Base-by-base conservation (phyloP, 148 eudicot genomes). In the Simmondsia chinensis region DNA sequence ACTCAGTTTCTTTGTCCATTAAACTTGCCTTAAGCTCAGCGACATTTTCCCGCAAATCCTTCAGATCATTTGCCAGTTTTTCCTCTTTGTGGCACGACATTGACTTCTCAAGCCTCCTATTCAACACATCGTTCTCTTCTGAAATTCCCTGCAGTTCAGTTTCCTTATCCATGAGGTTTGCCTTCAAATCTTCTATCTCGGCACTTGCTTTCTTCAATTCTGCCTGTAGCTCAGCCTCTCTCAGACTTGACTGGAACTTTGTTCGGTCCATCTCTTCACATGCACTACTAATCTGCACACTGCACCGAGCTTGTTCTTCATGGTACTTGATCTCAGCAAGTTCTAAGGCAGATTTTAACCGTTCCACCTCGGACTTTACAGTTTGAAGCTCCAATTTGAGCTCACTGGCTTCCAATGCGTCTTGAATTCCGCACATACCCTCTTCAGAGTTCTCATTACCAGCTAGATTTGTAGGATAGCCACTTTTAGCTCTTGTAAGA, bases 91-190 rank as follows among this genome's bases (percentile, higher is more conserved):
- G 61, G 26, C 52, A 26, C 1, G 69, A 31, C 4, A 37, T 15
- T 20, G 56, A 46, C 18, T 52, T 65, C 50, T 67, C 72, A 7
- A 80, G 79, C 59, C 59, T 73, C 44, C 32, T 28, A 42, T 37
- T 59, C 37, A 87, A 57, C 36, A 30, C 43, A 14, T 83, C 86
- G 20, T 80, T 87, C 61, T 83, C 96, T 34, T 79, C 89, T 4
- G 75, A 55, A 20, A 88, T 68, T 10, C 75, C 66, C 55, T 77
- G 94, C 56, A 88, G 39, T 46, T 80, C 91, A 9, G 74, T 89
- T 63, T 89, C 97, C 49, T 83, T 89, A 31, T 89, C 97, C 91
- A 80, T 75, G 53, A 89, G 36, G 29, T 76, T 66, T 8, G 82
- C 70, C 63, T 69, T 80, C 57, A 89, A 38, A 43, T 80, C 87